These are phyloP conservation scores for Beauveria brongniartii DNA, from an alignment of 2,329 filamentous ascomycete species.

Conservation along the genomic window DNA sequence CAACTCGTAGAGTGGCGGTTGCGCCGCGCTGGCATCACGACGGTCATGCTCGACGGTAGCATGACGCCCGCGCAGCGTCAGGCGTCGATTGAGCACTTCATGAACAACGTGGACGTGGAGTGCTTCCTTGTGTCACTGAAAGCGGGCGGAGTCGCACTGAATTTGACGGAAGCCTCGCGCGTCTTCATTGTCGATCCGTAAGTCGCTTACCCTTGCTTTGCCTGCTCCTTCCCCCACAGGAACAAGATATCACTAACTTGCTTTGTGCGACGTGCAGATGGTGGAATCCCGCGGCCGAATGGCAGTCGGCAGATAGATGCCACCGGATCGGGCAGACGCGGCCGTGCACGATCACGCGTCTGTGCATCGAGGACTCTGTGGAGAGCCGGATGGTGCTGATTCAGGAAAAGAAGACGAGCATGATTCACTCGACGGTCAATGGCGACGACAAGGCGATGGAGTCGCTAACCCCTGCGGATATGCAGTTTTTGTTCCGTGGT, in stretches of 20 bases:
- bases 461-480: constrained; percentile 79
- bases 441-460: constrained; percentile 87
- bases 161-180: constrained; percentile 86
- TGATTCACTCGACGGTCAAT: constrained; percentile 97
- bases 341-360: constrained; percentile 85
- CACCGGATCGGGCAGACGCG: constrained; percentile 94
- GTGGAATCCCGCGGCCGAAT: constrained; percentile 99
- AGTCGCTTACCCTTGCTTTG: constrained; percentile 31
- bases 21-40: constrained; percentile 92
- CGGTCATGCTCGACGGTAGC: constrained; percentile 94
- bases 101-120: constrained; percentile 89
- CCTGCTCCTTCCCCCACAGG: too few species aligned
- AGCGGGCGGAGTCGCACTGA: constrained; percentile 90
- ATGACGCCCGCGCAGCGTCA: constrained; percentile 94
- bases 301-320: constrained; percentile 90
- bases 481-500: constrained; percentile 90
- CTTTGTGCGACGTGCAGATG: constrained; percentile 49
- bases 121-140: constrained; percentile 95
- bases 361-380: constrained; percentile 95
- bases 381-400: constrained; percentile 92
- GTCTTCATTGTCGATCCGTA: constrained; percentile 96
- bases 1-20: constrained; percentile 96
- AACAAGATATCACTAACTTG: constrained; percentile 16
- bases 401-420: constrained; percentile 97
- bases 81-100: constrained; percentile 91